Evolutionary conservation across 2,329 filamentous ascomycete species (phyloP), one percentile per base, ranked within the genome.

Genomic region (Epicoccum nigrum): DNA sequence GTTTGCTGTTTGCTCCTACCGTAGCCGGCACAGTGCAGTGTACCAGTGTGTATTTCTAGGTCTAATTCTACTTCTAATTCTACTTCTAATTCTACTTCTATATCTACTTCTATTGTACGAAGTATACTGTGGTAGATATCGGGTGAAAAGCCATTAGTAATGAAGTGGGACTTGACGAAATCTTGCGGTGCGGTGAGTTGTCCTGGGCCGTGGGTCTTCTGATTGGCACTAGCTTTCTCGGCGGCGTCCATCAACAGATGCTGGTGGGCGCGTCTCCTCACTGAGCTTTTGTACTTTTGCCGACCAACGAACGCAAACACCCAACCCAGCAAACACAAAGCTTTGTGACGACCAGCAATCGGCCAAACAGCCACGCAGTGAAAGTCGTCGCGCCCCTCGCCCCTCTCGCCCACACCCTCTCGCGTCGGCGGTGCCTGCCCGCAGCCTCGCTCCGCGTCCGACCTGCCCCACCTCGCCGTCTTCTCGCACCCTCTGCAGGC

Each of bases 391-490:
- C 40, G 40, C 30, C 37, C 55, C 48, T 35, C 49, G 33, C 56
- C 51, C 40, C 20, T 31, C 31, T 19, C 44, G 15, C 48, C 34
- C 37, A 33, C 25, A 40, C 30, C 35, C 25, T 28, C 44, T 17
- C 19, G 20, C 31, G 37, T 55, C 49, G 35, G 38, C 23, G 43
- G 53, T 61, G 62, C 65, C 67, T 62, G 62, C 66, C 68, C 65
- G 65, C 63, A 62, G 56, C 55, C 45, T 53, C 39, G 52, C 49
- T 39, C 56, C 33, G 44, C 55, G 57, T 51, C 55, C 52, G 55
- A 53, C 56, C 55, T 71, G 66, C 68, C 69, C 69, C 69, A 60
- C 68, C 55, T 69, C 62, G 23, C 23, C 23, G 51, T 58, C 65
- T 65, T 64, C 62, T 56, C 54, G 56, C 39, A 47, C 44, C 49